phyloP scores from a whole-genome alignment of 306 rosid species.

The Glycine soja region DNA sequence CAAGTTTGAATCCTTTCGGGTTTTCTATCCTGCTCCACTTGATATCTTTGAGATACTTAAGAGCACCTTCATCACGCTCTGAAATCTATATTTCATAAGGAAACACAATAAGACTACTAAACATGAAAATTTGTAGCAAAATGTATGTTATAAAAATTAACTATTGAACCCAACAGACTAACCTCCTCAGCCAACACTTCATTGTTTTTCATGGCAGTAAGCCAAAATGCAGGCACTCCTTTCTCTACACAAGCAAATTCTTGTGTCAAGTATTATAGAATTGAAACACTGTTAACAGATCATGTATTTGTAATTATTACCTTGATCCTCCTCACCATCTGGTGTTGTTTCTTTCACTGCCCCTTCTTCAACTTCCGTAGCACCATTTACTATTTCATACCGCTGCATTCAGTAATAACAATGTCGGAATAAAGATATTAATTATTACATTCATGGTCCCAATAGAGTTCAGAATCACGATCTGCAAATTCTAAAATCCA shows the following conservation, averaged over 20 bases:
- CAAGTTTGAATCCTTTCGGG: constrained; percentile 92
- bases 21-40: constrained; percentile 83
- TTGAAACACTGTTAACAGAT: background rate
- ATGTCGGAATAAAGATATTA: background rate
- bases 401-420: constrained; percentile 59
- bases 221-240: constrained; percentile 94
- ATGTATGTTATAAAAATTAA: background rate
- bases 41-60: constrained; percentile 78
- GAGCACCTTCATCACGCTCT: constrained; percentile 94
- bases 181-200: constrained; percentile 94
- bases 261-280: background rate
- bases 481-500: background rate
- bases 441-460: background rate
- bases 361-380: constrained; percentile 75
- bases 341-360: constrained; percentile 50
- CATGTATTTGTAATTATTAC: constrained; percentile 41
- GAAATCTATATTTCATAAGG: constrained; percentile 62
- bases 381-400: constrained; percentile 80
- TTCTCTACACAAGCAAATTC: constrained; percentile 59
- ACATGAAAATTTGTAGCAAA: constrained; percentile 10
- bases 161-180: constrained; percentile 27
- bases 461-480: background rate
- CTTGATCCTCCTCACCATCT: constrained; percentile 61
- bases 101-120: constrained; percentile 2
- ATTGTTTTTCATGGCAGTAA: constrained; percentile 86